Conservation (phyloP, 2,329 filamentous ascomycete species). For the Alternaria hordeiaustralica region DNA sequence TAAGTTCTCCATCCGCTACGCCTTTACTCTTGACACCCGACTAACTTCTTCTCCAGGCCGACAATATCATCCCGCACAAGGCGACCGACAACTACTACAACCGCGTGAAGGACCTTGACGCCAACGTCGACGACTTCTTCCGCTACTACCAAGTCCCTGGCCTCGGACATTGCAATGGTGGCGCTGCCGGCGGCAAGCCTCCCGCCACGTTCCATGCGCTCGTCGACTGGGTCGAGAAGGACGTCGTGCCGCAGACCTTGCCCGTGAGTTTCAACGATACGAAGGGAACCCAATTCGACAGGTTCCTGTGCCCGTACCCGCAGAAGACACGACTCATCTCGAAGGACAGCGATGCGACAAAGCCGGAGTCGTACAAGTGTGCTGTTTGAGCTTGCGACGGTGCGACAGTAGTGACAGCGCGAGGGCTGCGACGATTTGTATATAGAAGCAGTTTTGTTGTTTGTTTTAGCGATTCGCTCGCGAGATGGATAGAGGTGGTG, state of each 20-base stretch:
- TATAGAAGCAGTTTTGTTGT: not conserved
- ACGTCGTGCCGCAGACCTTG: slow-evolving; percentile 19
- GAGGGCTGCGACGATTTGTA: not conserved
- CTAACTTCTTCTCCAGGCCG: not conserved
- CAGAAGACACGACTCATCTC: slow-evolving; percentile 15
- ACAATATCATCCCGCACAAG: slow-evolving; percentile 1
- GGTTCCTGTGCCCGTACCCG: slow-evolving; percentile 26
- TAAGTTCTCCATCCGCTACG: not conserved
- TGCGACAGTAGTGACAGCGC: not conserved
- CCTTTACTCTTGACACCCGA: not conserved
- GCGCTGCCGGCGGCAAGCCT: slow-evolving; percentile 23
- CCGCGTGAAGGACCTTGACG: slow-evolving; percentile 9
- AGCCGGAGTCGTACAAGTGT: slow-evolving; percentile 12
- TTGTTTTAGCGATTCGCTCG: not conserved
- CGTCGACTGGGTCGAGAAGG: slow-evolving; percentile 38
- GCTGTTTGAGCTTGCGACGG: not conserved
- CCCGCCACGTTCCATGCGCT: slow-evolving; percentile 43
- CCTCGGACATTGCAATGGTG: slow-evolving; percentile 28
- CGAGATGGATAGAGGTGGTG: not conserved
- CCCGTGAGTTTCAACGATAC: not conserved
- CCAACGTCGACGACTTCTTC: slow-evolving; percentile 27
- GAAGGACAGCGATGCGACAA: slow-evolving; percentile 6
- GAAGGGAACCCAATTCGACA: slow-evolving; percentile 12
- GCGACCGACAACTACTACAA: slow-evolving; percentile 21
- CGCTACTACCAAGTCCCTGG: slow-evolving; percentile 33